Base-by-base conservation (phyloP, 2,329 filamentous ascomycete species). In the Penicillium griseofulvum region DNA sequence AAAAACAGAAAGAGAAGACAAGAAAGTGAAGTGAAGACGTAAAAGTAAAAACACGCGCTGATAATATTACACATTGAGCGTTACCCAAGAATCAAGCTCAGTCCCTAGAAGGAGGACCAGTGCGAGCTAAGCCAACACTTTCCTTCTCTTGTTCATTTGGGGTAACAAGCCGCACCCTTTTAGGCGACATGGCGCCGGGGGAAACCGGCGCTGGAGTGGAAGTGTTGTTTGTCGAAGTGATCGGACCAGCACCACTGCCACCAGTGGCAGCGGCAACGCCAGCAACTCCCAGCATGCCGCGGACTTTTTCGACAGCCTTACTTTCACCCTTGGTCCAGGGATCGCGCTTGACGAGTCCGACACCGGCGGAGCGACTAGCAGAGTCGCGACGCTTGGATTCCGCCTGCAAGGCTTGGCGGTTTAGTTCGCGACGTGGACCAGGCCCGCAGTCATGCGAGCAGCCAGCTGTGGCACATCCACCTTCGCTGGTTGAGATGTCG, bases 361-460 rank as follows among this genome's bases (percentile, higher is more conserved):
- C 59, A 16, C 70, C 72, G 5, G 68, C 59, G 47, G 71, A 71
- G 45, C 70, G 69, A 39, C 69, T 68, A 8, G 66, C 63, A 14
- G 66, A 66, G 52, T 68, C 69, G 36, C 67, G 65, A 43, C 69
- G 66, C 57, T 71, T 70, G 34, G 67, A 67, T 56, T 74, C 68
- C 31, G 68, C 61, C 26, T 67, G 63, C 29, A 69, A 49, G 36
- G 66, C 51, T 44, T 68, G 62, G 31, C 76, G 71, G 52, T 76
- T 72, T 33, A 71, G 58, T 43, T 78, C 71, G 39, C 78, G 71
- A 48, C 76, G 71, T 5, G 73, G 73, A 12, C 82, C 81, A 2
- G 78, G 76, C 2, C 79, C 79, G 60, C 84, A 87, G 63, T 85
- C 82, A 62, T 84, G 85, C 50, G 80, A 71, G 67, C 84, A 87